phyloP scores from a whole-genome alignment of 768 basidiomycete genomes.

The Tulasnella sp. region DNA sequence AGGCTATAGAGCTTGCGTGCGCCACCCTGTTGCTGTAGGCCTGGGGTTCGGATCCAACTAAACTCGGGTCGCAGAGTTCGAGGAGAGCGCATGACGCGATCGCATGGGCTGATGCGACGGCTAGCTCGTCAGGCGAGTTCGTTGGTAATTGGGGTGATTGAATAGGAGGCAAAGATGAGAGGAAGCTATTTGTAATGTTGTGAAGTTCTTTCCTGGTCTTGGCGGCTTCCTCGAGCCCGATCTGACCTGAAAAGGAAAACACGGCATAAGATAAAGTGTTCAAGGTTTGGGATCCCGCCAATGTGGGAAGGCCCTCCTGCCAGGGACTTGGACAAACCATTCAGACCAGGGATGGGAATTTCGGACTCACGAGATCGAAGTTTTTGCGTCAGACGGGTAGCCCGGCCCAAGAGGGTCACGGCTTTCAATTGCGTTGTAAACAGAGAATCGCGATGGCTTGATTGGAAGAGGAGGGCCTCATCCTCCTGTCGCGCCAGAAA shows the following conservation, averaged over 20 bases:
- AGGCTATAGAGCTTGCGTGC: slow-evolving; percentile 9
- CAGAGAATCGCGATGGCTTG: slow-evolving; percentile 10
- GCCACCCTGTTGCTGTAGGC: neutral
- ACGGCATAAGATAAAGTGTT: slow-evolving; percentile 21
- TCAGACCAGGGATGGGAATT: neutral
- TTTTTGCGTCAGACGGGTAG: slow-evolving; percentile 18
- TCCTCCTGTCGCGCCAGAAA: slow-evolving; percentile 13
- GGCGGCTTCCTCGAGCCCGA: slow-evolving; percentile 19
- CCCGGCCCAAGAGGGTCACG: slow-evolving; percentile 15
- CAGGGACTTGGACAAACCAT: neutral
- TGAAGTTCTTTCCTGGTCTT: slow-evolving; percentile 3
- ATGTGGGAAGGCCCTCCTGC: neutral
- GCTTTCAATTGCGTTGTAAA: slow-evolving; percentile 23
- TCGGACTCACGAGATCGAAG: slow-evolving; percentile 21
- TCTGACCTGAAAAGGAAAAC: neutral
- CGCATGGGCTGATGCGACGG: neutral
- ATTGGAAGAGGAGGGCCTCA: neutral
- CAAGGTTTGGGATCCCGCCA: neutral
- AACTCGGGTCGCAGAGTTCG: slow-evolving; percentile 19
- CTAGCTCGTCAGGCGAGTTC: neutral
- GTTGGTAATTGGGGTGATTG: neutral
- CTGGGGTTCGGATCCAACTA: neutral
- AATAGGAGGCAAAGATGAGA: slow-evolving; percentile 9
- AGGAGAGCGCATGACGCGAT: slow-evolving; percentile 11
- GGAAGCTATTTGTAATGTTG: neutral